Evolutionary conservation across 176 grass and related monocot species (phyloP).

Genomic region (Raddia guianensis): DNA sequence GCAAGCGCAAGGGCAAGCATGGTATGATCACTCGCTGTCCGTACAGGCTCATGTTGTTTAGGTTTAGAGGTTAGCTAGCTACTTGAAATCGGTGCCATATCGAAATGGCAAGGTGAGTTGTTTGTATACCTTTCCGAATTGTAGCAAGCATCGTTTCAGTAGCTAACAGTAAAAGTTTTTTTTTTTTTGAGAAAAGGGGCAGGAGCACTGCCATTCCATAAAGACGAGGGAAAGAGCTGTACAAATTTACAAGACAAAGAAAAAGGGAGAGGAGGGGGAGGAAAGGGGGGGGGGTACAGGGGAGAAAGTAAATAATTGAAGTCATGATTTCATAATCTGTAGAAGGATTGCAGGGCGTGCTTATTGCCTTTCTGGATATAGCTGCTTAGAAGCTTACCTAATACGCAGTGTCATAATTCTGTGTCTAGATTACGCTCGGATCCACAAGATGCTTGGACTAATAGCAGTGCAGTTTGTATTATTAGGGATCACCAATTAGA

Average conservation of each 20-base stretch:
- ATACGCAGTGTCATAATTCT: neutral
- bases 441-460: neutral
- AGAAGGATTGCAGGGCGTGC: neutral
- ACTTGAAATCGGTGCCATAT: neutral
- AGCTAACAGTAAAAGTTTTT: neutral
- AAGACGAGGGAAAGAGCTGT: too few species aligned
- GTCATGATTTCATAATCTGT: neutral
- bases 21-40: constrained; percentile 31
- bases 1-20: constrained; percentile 78
- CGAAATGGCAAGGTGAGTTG: neutral
- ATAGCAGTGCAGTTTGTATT: neutral
- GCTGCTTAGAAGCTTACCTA: neutral
- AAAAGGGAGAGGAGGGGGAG: too few species aligned
- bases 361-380: neutral
- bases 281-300: too few species aligned
- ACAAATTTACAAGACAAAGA: too few species aligned
- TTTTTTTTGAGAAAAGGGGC: too few species aligned
- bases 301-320: neutral
- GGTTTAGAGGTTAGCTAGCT: neutral
- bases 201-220: too few species aligned
- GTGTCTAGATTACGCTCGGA: constrained; percentile 4
- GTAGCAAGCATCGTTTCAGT: neutral
- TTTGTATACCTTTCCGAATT: neutral
- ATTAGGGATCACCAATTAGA: neutral
- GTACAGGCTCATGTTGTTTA: neutral